Evolutionary conservation across 345 rosid species (phyloP).

Genomic region (Conringia planisiliqua): DNA sequence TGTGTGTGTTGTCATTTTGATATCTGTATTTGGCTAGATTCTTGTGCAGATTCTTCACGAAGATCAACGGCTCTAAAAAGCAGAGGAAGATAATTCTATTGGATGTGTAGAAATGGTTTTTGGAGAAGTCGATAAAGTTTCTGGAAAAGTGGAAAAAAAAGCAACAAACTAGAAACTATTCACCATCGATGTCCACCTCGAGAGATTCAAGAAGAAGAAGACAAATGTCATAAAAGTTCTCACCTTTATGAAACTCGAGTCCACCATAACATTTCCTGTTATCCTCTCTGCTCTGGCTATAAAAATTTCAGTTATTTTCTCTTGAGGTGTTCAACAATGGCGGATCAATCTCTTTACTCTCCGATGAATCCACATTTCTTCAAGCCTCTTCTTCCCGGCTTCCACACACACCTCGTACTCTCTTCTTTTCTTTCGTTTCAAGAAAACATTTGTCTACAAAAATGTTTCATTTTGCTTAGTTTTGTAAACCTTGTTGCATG

Average conservation of each 20-base stretch:
- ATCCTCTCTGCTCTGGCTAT: neutral
- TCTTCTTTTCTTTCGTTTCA: neutral
- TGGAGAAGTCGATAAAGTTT: neutral
- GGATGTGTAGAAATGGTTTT: neutral
- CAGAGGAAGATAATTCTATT: neutral
- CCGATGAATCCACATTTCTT: conserved; percentile 26
- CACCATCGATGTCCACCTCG: conserved; percentile 10
- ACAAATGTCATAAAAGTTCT: neutral
- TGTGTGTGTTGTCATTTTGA: neutral
- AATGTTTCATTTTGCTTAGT: neutral
- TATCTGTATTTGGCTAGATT: neutral
- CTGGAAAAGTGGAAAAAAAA: neutral
- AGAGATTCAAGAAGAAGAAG: conserved; percentile 10
- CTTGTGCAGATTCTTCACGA: conserved; percentile 20
- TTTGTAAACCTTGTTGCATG: neutral
- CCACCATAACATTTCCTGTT: neutral
- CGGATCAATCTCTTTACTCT: conserved; percentile 5
- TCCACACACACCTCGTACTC: conserved; percentile 22
- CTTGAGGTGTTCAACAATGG: conserved; percentile 21
- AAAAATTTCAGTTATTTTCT: neutral
- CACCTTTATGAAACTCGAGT: neutral
- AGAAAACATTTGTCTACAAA: neutral
- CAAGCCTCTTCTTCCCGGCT: conserved; percentile 24
- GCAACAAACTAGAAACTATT: neutral
- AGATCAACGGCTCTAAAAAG: conserved; percentile 14